phyloP scores from a whole-genome alignment of 192 early-diverging fungal species.

The Backusella psychrophila region DNA sequence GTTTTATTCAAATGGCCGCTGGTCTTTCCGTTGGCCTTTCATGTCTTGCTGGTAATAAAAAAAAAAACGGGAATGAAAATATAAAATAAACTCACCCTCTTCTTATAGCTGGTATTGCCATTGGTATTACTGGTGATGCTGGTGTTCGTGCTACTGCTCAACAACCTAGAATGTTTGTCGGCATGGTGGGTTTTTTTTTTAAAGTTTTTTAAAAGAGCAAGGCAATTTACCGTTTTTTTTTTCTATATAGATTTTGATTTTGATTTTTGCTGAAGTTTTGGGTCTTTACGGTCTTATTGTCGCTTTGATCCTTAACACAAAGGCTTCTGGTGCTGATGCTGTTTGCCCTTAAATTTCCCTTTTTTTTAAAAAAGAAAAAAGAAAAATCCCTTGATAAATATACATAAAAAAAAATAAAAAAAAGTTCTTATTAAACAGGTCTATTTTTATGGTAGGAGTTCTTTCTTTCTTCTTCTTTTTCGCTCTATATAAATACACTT shows the following conservation, averaged over 20 bases:
- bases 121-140: constrained; percentile 89
- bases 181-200: constrained; percentile 53
- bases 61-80: background rate
- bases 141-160: constrained; percentile 81
- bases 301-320: constrained; percentile 81
- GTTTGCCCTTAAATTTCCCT: constrained; percentile 7
- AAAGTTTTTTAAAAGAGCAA: background rate
- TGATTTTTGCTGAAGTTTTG: constrained; percentile 89
- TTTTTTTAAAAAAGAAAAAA: background rate
- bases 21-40: constrained; percentile 78
- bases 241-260: constrained; percentile 51
- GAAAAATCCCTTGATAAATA: background rate
- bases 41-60: constrained; percentile 62
- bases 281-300: constrained; percentile 86
- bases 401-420: background rate
- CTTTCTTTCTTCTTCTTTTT: background rate
- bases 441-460: constrained; percentile 1
- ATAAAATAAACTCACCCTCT: background rate
- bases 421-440: background rate
- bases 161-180: constrained; percentile 78
- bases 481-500: background rate
- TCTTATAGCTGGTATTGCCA: constrained; percentile 75
- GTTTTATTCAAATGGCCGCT: constrained; percentile 78
- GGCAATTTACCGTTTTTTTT: constrained; percentile 34
- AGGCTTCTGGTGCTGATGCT: constrained; percentile 40